Evolutionary conservation across 1,139 yeast species (phyloP), one percentile per base, ranked within the genome.

Genomic region (Hyphopichia buzzinii): DNA sequence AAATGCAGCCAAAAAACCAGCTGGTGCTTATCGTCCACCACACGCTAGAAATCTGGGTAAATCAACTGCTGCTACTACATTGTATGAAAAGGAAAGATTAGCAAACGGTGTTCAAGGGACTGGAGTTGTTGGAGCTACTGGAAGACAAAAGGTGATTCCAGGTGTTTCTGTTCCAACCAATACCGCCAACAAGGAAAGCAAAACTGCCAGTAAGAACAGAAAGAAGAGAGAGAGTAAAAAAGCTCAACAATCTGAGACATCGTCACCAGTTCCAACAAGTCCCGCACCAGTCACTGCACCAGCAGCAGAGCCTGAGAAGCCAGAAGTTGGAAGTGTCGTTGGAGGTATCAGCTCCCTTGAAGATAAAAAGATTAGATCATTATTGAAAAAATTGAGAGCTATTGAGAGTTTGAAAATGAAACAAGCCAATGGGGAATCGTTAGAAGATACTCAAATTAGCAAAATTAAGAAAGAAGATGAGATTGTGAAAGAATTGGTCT

Each of bases 21-120:
- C 78, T 25, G 96, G 96, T 39, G 97, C 97, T 22, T 90, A 90
- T 62, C 79, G 95, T 59, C 97, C 97, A 23, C 97, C 97, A 7
- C 96, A 89, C 60, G 96, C 96, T 8, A 77, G 96, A 64, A 74
- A 72, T 41, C 48, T 59, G 22, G 63, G 59, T 33, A 42, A 57
- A 28, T 59, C 59, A 26, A 54, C 72, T 30, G 50, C 57, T 42
- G 47, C 72, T 52, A 72, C 77, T 42, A 65, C 84, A 2, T 64
- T 79, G 49, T 78, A 79, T 47, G 82, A 79, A 52, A 72, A 71
- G 51, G 84, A 79, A 55, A 30, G 24, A 30, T 59, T 77, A 46
- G 53, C 57, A 33, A 54, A 48, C 35, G 33, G 32, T 12, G 21
- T 13, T 3, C 32, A 30, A 30, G 32, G 33, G 11, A 30, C 32